Evolutionary conservation across 257 asterid genomes (phyloP), one percentile per base, ranked within the genome.

Genomic region (Anisodus tanguticus): DNA sequence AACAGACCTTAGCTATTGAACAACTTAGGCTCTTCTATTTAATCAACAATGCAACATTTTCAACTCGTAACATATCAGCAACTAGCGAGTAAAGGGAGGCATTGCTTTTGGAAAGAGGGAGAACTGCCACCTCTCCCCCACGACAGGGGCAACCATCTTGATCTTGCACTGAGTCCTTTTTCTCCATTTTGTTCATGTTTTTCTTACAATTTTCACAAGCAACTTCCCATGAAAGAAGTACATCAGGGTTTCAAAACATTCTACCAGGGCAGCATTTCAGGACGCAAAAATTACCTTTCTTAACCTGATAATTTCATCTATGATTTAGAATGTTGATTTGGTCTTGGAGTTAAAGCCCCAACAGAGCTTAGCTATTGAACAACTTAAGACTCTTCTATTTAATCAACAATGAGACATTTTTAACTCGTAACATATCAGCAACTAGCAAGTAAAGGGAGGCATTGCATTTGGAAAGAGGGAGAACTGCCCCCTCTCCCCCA

Each of bases 401-500:
- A 69, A 41, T 69, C 54, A 17, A 69, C 3, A 39, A 16, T 41
- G 78, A 69, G 4, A 39, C 54, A 1, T 69, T 69, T 69, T 41
- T 26, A 15, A 41, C 78, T 67, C 31, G 41, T 69, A 16, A 69
- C 31, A 1, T 39, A 13, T 69, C 49, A 59, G n/a, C 78, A 69
- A 39, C 54, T 69, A 16, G 53, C 0, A 31, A 41, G 78, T 39
- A 31, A 69, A 69, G 78, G 26, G 7, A 69, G 78, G 31, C 54
- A 15, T 41, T 69, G 78, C 53, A 69, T 41, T 69, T 69, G 78
- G 54, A 69, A 69, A 69, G 78, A 41, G 54, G 15, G 54, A 69
- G 54, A 69, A 39, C 54, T 41, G 35, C 54, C 54, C 78, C 78
- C 78, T 69, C 54, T 69, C 53, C 26, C 63, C 72, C 72, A 68